Percentiles rank a stretch among this genome's conserved stretches.
phyloP scores from a whole-genome alignment of 192 early-diverging fungal genomes.

The Rhizoclosmatium globosum region DNA sequence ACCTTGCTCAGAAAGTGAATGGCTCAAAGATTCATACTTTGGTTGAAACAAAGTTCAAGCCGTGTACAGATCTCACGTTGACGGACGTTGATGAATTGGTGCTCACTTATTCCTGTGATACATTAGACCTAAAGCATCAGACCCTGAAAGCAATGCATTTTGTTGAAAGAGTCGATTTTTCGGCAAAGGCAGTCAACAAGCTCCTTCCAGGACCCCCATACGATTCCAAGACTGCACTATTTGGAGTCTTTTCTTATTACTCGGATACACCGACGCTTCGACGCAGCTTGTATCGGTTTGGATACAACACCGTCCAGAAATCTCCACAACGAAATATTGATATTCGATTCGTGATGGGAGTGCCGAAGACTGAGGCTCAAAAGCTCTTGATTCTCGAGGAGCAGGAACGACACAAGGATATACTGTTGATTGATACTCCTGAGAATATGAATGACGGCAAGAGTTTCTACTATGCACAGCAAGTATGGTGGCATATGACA shows the following conservation, averaged over 20 bases:
- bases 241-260: neutral
- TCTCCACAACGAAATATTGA: neutral
- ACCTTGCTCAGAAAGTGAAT: too few species aligned
- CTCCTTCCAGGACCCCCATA: too few species aligned
- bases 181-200: too few species aligned
- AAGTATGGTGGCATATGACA: neutral
- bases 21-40: too few species aligned
- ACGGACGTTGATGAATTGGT: too few species aligned
- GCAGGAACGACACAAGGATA: neutral
- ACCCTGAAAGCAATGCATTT: too few species aligned
- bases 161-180: too few species aligned
- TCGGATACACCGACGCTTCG: neutral
- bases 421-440: neutral
- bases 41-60: too few species aligned
- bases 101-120: too few species aligned
- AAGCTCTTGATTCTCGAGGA: neutral
- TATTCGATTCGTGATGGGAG: neutral
- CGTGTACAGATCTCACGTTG: too few species aligned
- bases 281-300: neutral
- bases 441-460: neutral
- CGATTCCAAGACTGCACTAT: neutral
- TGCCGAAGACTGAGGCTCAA: neutral
- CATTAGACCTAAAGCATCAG: too few species aligned
- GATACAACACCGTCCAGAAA: neutral
- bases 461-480: neutral